Evolutionary conservation across 805 yeast genomes (phyloP).

Genomic region (Candida methanosorbosa): DNA sequence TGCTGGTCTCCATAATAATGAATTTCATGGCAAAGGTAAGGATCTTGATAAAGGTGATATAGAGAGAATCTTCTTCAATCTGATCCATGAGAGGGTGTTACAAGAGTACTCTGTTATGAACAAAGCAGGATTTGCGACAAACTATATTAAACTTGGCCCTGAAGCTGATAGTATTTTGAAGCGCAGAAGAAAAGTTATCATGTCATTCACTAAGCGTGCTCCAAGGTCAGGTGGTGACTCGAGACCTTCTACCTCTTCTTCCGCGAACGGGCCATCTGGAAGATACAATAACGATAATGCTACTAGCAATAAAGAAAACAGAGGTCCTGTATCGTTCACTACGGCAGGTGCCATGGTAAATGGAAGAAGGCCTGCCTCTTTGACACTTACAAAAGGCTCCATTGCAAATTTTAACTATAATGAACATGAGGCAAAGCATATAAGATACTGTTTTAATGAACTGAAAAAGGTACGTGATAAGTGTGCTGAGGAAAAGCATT

Average conservation of each 20-base stretch:
- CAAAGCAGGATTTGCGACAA: constrained; percentile 71
- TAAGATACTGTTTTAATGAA: constrained; percentile 19
- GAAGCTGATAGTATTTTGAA: constrained; percentile 40
- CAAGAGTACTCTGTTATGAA: constrained; percentile 67
- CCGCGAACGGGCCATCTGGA: no score
- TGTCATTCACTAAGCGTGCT: constrained; percentile 34
- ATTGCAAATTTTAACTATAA: constrained; percentile 4
- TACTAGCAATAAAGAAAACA: background rate
- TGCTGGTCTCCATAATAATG: constrained; percentile 51
- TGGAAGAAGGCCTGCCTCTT: background rate
- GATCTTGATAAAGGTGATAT: constrained; percentile 55
- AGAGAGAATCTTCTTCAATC: constrained; percentile 75
- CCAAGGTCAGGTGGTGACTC: background rate
- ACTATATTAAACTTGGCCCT: constrained; percentile 60
- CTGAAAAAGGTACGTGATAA: constrained; percentile 34
- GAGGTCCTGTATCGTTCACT: background rate
- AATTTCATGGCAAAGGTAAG: constrained; percentile 67
- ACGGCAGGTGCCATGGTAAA: background rate
- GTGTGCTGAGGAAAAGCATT: constrained; percentile 32
- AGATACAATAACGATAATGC: no score
- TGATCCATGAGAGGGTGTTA: constrained; percentile 57
- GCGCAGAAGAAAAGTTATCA: constrained; percentile 35
- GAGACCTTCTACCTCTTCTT: background rate
- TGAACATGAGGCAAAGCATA: constrained; percentile 16
- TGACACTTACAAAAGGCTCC: background rate